phyloP scores from a whole-genome alignment of 2,329 filamentous ascomycete species.

The Gaeumannomyces sp. region DNA sequence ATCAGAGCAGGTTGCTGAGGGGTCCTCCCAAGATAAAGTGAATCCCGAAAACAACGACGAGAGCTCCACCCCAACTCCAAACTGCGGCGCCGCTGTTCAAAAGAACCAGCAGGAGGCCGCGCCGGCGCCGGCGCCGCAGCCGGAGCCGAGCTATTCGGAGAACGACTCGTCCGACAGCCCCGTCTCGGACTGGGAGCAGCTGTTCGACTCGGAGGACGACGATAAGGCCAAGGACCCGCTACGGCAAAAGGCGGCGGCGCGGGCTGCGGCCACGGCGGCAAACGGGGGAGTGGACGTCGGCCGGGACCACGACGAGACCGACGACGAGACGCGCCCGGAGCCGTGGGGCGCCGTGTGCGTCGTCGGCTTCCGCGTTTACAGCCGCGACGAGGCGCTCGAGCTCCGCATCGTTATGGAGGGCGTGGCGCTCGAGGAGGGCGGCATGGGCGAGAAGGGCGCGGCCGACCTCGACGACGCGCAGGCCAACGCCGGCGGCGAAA shows the following conservation, averaged over 20 bases:
- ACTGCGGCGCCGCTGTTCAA: background rate
- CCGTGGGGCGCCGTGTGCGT: slow-evolving; percentile 60
- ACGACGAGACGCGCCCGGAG: slow-evolving; percentile 48
- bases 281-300: slow-evolving; percentile 18
- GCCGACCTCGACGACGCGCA: slow-evolving; percentile 52
- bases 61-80: background rate
- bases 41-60: slow-evolving; percentile 8
- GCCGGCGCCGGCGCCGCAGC: too few species aligned
- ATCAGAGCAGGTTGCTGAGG: slow-evolving; percentile 14
- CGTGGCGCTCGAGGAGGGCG: slow-evolving; percentile 44
- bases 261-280: slow-evolving; percentile 34
- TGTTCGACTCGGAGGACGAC: slow-evolving; percentile 51
- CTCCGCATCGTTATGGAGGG: slow-evolving; percentile 51
- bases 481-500: slow-evolving; percentile 46
- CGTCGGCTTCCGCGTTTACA: slow-evolving; percentile 55
- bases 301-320: slow-evolving; percentile 39
- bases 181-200: slow-evolving; percentile 51
- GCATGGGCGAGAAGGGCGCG: slow-evolving; percentile 51
- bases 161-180: slow-evolving; percentile 55
- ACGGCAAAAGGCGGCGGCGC: slow-evolving; percentile 32
- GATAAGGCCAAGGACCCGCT: slow-evolving; percentile 32
- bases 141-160: slow-evolving; percentile 30
- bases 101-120: slow-evolving; percentile 23
- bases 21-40: slow-evolving; percentile 10
- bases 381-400: slow-evolving; percentile 47